A percentile compares a stretch with the other conserved stretches of the same genome.
These are phyloP conservation scores for Leishmania martiniquensis DNA, from an alignment of 208 protist genomes.

Conservation along the genomic window DNA sequence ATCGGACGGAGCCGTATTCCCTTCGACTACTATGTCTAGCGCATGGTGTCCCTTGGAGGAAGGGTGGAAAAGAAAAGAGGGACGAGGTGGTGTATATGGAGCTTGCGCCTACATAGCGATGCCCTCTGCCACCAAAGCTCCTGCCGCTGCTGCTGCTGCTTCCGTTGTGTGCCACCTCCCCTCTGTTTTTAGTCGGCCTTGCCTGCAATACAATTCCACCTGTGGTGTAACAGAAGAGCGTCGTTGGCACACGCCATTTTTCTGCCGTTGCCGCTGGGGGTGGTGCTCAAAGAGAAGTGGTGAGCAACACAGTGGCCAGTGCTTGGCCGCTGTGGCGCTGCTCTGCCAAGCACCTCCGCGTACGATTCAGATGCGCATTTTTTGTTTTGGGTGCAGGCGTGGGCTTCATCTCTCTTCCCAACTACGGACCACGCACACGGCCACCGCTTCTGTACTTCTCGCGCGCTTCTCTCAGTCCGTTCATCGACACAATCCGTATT, in stretches of 20 bases:
- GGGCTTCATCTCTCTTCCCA: neutral
- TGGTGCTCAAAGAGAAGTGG: neutral
- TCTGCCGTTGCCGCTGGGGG: neutral
- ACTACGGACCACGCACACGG: neutral
- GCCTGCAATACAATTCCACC: neutral
- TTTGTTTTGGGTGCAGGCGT: neutral
- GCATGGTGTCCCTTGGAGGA: neutral
- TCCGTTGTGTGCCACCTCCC: neutral
- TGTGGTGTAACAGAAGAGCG: neutral
- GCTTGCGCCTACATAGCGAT: neutral
- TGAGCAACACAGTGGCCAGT: neutral
- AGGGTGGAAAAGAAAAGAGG: neutral
- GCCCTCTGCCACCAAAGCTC: neutral
- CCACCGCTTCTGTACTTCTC: neutral
- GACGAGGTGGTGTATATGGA: neutral
- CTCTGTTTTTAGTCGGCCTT: neutral
- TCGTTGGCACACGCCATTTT: neutral
- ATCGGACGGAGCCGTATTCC: conserved; percentile 49
- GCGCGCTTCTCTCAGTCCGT: neutral
- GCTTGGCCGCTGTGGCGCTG: neutral
- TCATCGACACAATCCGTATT: neutral
- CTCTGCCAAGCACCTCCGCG: neutral
- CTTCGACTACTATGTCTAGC: conserved; percentile 31
- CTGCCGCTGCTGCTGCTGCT: neutral
- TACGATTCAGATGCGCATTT: neutral